Percentiles rank a stretch among this genome's conserved stretches.
phyloP scores from a whole-genome alignment of 768 basidiomycete genomes.

The Neoboletus brunneissimus region DNA sequence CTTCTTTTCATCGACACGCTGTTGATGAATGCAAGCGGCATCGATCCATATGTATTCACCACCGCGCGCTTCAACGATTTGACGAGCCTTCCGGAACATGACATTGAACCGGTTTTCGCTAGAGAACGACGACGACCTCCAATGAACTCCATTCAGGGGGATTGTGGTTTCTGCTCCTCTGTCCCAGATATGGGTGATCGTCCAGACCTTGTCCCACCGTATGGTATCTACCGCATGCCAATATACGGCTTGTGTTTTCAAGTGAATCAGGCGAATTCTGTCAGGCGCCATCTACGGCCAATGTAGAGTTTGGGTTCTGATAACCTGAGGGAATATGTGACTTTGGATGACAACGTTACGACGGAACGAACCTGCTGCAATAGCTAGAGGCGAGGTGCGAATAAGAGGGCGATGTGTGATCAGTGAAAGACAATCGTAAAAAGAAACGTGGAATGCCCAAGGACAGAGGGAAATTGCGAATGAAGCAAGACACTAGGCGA shows the following conservation, averaged over 20 bases:
- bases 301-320: neutral
- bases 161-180: neutral
- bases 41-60: constrained; percentile 11
- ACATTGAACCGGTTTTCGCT: constrained; percentile 3
- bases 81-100: neutral
- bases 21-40: constrained; percentile 8
- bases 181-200: constrained; percentile 12
- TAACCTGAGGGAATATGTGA: neutral
- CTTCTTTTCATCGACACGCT: neutral
- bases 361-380: neutral
- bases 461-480: neutral
- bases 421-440: neutral
- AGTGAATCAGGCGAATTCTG: constrained; percentile 1
- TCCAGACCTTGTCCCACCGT: constrained; percentile 6
- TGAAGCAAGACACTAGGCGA: neutral
- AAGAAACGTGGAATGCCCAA: neutral
- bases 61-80: neutral
- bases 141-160: constrained; percentile 1
- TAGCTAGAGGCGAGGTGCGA: neutral
- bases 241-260: neutral
- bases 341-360: neutral
- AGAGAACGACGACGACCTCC: constrained; percentile 4
- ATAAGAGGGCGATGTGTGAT: no score
- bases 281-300: neutral
- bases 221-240: neutral